Conservation (phyloP, 2,329 filamentous ascomycete genomes). For the Colletotrichum higginsianum region DNA sequence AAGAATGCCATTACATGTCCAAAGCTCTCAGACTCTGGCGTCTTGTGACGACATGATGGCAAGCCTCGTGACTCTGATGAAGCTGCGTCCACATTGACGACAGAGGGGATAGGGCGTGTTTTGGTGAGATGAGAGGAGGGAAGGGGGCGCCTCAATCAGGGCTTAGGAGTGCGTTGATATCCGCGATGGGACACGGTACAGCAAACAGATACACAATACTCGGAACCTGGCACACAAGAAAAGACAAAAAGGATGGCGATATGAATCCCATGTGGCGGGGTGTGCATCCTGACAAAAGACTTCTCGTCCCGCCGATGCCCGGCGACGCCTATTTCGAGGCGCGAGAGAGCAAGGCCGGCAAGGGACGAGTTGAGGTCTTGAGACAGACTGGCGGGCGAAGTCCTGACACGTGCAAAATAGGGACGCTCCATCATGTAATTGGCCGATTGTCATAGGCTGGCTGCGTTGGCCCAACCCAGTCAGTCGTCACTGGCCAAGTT, state of each 20-base stretch:
- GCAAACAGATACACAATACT: background rate
- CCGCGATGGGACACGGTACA: background rate
- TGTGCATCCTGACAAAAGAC: constrained; percentile 25
- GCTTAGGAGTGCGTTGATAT: background rate
- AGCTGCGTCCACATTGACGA: background rate
- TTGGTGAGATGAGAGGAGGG: constrained; percentile 18
- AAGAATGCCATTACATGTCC: constrained; percentile 18
- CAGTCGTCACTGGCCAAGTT: constrained; percentile 24
- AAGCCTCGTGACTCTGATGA: constrained; percentile 15
- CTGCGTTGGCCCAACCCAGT: background rate
- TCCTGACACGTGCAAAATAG: constrained; percentile 36
- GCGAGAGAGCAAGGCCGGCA: background rate
- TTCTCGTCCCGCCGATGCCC: constrained; percentile 25
- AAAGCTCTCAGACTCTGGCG: constrained; percentile 8
- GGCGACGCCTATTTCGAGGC: constrained; percentile 19
- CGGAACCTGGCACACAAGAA: background rate
- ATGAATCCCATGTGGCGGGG: constrained; percentile 27
- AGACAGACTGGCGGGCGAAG: background rate
- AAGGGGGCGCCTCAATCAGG: background rate
- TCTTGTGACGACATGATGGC: constrained; percentile 21
- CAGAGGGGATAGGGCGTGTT: background rate
- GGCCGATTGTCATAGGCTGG: constrained; percentile 17
- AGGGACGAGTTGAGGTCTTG: background rate
- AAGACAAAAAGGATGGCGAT: constrained; percentile 13
- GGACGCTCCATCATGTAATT: constrained; percentile 19